Conservation (phyloP, 345 rosid species). For the Arabis alpina region DNA sequence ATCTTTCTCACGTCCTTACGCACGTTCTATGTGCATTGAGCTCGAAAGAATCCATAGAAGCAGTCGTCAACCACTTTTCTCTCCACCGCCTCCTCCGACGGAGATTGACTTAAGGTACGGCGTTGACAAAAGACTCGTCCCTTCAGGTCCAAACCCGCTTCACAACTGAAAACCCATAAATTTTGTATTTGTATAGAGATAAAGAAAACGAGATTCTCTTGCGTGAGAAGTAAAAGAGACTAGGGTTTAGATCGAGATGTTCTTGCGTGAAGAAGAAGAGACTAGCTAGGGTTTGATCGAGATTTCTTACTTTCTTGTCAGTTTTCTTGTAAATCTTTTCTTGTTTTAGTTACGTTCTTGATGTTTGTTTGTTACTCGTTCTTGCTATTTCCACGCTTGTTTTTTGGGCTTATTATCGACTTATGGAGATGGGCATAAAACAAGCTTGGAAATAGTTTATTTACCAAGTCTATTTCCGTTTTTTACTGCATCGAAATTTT, state of each 20-base stretch:
- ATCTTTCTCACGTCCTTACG: slow-evolving; percentile 42
- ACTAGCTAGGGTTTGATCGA: too few relatives aligned
- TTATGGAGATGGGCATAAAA: slow-evolving; percentile 13
- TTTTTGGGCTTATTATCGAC: slow-evolving; percentile 28
- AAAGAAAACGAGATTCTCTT: slow-evolving; percentile 14
- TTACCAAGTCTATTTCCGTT: not conserved
- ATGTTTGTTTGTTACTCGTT: slow-evolving; percentile 15
- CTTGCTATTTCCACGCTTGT: slow-evolving; percentile 42
- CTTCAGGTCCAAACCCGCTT: slow-evolving; percentile 92
- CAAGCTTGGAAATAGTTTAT: slow-evolving; percentile 37
- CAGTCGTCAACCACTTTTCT: slow-evolving; percentile 26
- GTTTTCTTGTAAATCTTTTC: slow-evolving; percentile 28
- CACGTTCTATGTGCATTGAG: slow-evolving; percentile 47
- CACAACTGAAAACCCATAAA: slow-evolving; percentile 54
- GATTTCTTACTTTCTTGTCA: not conserved
- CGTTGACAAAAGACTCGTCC: slow-evolving; percentile 83
- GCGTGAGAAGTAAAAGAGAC: slow-evolving; percentile 1
- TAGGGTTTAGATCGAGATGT: not conserved
- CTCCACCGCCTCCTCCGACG: slow-evolving; percentile 35
- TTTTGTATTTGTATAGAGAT: not conserved
- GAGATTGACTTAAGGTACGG: slow-evolving; percentile 85
- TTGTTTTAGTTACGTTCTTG: slow-evolving; percentile 21
- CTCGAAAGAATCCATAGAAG: slow-evolving; percentile 44
- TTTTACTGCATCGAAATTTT: not conserved
- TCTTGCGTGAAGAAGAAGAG: not conserved